Conservation (phyloP, 768 basidiomycete genomes). For the Lyophyllum shimeji region DNA sequence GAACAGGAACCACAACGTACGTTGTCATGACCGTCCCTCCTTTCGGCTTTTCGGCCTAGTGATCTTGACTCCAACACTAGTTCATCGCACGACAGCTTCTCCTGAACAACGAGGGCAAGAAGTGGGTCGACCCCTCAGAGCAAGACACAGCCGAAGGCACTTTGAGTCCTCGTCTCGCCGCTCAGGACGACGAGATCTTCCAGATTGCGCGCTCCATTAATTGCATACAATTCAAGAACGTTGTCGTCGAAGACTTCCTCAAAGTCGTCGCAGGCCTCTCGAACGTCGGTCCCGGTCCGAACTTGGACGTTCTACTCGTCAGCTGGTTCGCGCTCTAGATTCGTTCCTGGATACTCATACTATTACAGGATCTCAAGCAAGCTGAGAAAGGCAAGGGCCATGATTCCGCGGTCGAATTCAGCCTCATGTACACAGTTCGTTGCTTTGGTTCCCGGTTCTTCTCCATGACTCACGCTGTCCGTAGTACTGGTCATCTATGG, state of each 20-base stretch:
- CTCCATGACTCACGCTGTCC: background rate
- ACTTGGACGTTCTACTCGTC: conserved; percentile 18
- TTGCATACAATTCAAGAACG: conserved; percentile 25
- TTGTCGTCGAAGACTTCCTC: conserved; percentile 24
- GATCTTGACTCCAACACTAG: background rate
- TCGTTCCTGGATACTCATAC: background rate
- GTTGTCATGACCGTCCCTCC: background rate
- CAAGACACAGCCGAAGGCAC: conserved; percentile 2
- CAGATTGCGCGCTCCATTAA: conserved; percentile 23
- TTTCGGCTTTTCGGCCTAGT: background rate
- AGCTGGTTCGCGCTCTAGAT: background rate
- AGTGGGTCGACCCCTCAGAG: conserved; percentile 17
- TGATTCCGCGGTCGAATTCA: conserved; percentile 16
- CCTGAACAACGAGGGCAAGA: conserved; percentile 16
- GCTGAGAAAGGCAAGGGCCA: conserved; percentile 16
- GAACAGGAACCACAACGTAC: conserved; percentile 25
- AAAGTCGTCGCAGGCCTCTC: conserved; percentile 24
- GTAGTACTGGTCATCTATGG: conserved; percentile 6
- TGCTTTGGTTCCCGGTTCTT: background rate
- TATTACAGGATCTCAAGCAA: conserved; percentile 4
- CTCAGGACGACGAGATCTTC: conserved; percentile 28
- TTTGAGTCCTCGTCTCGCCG: background rate
- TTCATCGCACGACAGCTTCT: conserved; percentile 21
- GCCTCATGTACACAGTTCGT: conserved; percentile 18
- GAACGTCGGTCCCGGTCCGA: conserved; percentile 12